These are phyloP conservation scores for Borovskyia barvae DNA, from an alignment of 208 protist species.

Conservation along the genomic window DNA sequence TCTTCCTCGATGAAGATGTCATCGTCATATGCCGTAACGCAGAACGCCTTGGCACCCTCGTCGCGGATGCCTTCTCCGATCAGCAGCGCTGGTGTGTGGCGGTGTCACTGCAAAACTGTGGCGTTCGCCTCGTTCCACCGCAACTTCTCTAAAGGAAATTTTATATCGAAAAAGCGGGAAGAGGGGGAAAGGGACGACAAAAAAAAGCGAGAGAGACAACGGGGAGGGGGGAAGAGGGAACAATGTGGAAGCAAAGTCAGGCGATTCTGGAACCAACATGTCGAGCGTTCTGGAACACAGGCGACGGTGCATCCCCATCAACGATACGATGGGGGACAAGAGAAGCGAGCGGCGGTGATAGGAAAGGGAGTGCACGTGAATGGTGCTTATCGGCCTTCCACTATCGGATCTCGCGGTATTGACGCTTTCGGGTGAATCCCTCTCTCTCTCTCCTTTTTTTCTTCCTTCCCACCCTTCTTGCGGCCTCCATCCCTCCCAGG, in stretches of 20 bases:
- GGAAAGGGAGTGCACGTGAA: too few relatives aligned
- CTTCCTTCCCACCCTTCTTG: slow-evolving; percentile 1
- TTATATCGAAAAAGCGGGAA: too few relatives aligned
- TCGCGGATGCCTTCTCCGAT: slow-evolving; percentile 32
- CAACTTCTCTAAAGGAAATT: slow-evolving; percentile 4
- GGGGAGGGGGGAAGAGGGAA: too few relatives aligned
- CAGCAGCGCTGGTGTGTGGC: slow-evolving; percentile 26
- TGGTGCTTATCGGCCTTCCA: too few relatives aligned
- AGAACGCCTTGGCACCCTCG: slow-evolving; percentile 19
- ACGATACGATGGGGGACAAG: too few relatives aligned
- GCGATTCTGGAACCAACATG: too few relatives aligned
- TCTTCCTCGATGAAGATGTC: slow-evolving; percentile 29
- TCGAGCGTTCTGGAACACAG: too few relatives aligned
- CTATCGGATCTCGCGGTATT: too few relatives aligned
- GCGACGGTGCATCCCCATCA: too few relatives aligned
- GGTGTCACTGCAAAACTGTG: slow-evolving; percentile 28
- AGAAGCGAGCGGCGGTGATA: too few relatives aligned
- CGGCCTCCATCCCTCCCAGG: background rate
- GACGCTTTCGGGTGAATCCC: background rate
- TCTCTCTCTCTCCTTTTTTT: slow-evolving; percentile 6
- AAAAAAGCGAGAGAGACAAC: background rate
- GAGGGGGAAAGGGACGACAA: too few relatives aligned
- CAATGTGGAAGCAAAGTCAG: too few relatives aligned
- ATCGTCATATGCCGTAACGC: slow-evolving; percentile 17
- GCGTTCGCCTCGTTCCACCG: slow-evolving; percentile 27